Evolutionary conservation across 106 monocot species (phyloP).

Genomic region (Platanthera guangdongensis): DNA sequence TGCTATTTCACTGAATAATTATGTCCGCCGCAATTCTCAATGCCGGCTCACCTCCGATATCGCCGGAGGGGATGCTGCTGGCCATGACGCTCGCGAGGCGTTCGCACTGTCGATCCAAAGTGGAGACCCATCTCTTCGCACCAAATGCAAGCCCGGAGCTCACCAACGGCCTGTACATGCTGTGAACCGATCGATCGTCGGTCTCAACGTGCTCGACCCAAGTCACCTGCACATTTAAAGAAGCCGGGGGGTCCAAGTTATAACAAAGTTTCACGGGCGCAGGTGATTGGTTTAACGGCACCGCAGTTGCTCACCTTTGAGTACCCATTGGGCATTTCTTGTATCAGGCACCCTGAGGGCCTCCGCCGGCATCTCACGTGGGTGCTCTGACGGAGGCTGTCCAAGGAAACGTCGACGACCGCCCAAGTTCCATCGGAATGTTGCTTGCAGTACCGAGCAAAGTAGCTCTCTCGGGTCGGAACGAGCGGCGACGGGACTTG

Average conservation of each 20-base stretch:
- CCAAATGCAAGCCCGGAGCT: conserved; percentile 92
- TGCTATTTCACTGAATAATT: not conserved
- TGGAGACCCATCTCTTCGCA: conserved; percentile 76
- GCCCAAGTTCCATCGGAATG: conserved; percentile 89
- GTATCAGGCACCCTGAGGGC: conserved; percentile 89
- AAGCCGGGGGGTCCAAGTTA: not conserved
- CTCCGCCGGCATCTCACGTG: conserved; percentile 52
- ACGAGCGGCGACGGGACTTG: conserved; percentile 92
- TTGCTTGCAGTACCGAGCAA: conserved; percentile 93
- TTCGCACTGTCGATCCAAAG: conserved; percentile 78
- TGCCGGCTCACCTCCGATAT: conserved; percentile 41
- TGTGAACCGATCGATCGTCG: conserved; percentile 82
- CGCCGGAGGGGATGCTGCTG: conserved; percentile 70
- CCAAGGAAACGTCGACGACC: conserved; percentile 88
- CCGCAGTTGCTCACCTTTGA: conserved; percentile 49
- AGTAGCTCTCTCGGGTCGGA: conserved; percentile 76
- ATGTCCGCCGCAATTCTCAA: not conserved
- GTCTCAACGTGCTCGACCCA: conserved; percentile 97
- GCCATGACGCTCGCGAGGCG: conserved; percentile 90
- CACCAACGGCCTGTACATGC: conserved; percentile 66
- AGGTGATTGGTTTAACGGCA: no score
- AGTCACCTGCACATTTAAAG: conserved; percentile 31
- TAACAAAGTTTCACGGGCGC: not conserved
- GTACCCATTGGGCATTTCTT: conserved; percentile 99
- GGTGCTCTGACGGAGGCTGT: conserved; percentile 59